Evolutionary conservation across 371 early-diverging fungal genomes (phyloP).

Genomic region (Fennellomyces sp.): DNA sequence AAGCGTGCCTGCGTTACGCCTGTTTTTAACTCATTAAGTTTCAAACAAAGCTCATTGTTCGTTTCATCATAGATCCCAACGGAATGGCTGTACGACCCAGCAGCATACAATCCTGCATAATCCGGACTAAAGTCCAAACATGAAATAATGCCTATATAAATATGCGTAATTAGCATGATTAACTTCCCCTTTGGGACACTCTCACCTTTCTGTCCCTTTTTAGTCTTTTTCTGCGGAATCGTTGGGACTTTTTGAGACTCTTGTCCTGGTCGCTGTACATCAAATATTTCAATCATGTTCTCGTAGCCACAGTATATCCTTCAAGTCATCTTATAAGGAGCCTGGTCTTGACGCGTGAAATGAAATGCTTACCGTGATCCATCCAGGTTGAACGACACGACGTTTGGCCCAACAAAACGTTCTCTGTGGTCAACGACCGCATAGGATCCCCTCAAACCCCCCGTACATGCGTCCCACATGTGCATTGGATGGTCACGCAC

Average conservation of each 20-base stretch:
- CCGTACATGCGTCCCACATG: slow-evolving; percentile 71
- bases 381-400: slow-evolving; percentile 63
- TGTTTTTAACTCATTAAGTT: slow-evolving; percentile 46
- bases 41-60: slow-evolving; percentile 54
- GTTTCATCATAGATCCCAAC: slow-evolving; percentile 69
- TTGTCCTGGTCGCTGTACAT: slow-evolving; percentile 58
- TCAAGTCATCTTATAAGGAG: background rate
- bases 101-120: slow-evolving; percentile 67
- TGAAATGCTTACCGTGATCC: slow-evolving; percentile 61
- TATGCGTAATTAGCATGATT: background rate
- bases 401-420: slow-evolving; percentile 64
- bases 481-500: slow-evolving; percentile 73
- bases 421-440: slow-evolving; percentile 68
- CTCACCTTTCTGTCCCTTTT: slow-evolving; percentile 68
- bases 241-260: slow-evolving; percentile 50
- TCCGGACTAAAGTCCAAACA: slow-evolving; percentile 70
- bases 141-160: slow-evolving; percentile 51
- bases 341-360: background rate
- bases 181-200: background rate
- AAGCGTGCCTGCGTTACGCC: slow-evolving; percentile 38
- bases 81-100: slow-evolving; percentile 65
- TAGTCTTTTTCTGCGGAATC: slow-evolving; percentile 60
- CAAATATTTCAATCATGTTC: slow-evolving; percentile 73
- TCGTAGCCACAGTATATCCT: slow-evolving; percentile 74
- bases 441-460: slow-evolving; percentile 65